Conservation (phyloP, 306 rosid species). For the Vicia faba region DNA sequence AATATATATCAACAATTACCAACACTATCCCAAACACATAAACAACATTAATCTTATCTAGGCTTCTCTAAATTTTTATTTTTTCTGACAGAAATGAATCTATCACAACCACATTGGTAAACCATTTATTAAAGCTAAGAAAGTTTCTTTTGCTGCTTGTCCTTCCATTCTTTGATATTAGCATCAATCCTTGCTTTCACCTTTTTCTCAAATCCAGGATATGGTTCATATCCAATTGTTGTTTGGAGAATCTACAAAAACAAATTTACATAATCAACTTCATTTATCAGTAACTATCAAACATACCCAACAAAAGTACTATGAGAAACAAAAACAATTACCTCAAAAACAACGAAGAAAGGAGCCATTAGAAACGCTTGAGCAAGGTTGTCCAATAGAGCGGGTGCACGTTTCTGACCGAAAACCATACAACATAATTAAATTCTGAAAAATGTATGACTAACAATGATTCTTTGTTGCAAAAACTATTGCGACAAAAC, state of each 20-base stretch:
- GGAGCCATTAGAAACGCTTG: conserved; percentile 94
- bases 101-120: neutral
- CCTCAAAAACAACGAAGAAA: conserved; percentile 81
- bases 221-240: conserved; percentile 73
- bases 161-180: conserved; percentile 65
- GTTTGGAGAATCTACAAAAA: conserved; percentile 57
- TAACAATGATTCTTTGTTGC: no score
- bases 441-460: neutral
- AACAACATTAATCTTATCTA: neutral
- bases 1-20: neutral
- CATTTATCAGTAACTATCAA: neutral
- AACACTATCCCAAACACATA: neutral
- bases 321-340: conserved; percentile 26
- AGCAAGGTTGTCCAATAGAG: conserved; percentile 77
- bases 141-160: conserved; percentile 60
- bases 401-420: conserved; percentile 88
- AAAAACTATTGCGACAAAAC: no score
- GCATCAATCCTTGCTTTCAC: conserved; percentile 64
- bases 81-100: neutral
- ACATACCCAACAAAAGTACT: neutral
- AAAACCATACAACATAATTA: conserved; percentile 3
- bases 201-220: conserved; percentile 64
- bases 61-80: no score
- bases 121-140: conserved; percentile 33
- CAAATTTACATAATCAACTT: neutral